Evolutionary conservation across 2,329 filamentous ascomycete genomes (phyloP).

Genomic region (Diaporthe batatas): DNA sequence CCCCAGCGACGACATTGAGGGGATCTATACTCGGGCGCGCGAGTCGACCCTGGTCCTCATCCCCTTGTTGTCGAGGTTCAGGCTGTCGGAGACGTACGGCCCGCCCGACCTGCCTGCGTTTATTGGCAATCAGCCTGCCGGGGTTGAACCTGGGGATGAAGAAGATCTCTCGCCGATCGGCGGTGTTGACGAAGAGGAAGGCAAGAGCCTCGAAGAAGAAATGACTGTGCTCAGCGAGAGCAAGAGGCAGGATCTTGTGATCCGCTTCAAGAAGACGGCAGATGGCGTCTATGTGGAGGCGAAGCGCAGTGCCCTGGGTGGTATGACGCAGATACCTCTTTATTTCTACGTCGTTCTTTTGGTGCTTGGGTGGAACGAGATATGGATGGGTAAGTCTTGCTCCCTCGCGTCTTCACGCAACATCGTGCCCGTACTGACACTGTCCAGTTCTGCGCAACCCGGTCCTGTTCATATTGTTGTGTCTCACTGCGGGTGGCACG

Average conservation of each 20-base stretch:
- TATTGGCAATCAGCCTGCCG: slow-evolving; percentile 82
- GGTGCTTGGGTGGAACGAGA: slow-evolving; percentile 98
- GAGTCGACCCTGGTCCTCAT: slow-evolving; percentile 94
- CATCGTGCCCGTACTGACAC: slow-evolving; percentile 40
- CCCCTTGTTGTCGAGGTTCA: slow-evolving; percentile 88
- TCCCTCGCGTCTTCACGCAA: slow-evolving; percentile 18
- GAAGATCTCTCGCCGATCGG: slow-evolving; percentile 91
- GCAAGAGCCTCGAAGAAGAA: slow-evolving; percentile 94
- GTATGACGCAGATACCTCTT: slow-evolving; percentile 91
- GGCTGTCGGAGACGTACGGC: slow-evolving; percentile 78
- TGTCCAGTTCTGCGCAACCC: slow-evolving; percentile 88
- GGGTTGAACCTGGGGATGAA: slow-evolving; percentile 85
- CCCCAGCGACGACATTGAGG: slow-evolving; percentile 96
- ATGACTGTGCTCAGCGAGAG: slow-evolving; percentile 93
- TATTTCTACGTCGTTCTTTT: slow-evolving; percentile 95
- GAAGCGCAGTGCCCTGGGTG: slow-evolving; percentile 95
- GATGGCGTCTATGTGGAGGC: slow-evolving; percentile 98
- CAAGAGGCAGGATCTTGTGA: slow-evolving; percentile 90
- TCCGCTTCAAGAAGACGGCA: slow-evolving; percentile 97
- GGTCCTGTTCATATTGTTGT: slow-evolving; percentile 89
- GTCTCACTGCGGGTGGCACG: slow-evolving; percentile 79
- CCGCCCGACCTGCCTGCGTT: slow-evolving; percentile 87
- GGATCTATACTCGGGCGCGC: slow-evolving; percentile 89
- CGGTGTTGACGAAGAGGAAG: slow-evolving; percentile 93
- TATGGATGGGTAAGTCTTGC: slow-evolving; percentile 81